These are phyloP conservation scores for Penicillium sclerotigenum DNA, from an alignment of 2,329 filamentous ascomycete species.

Conservation along the genomic window DNA sequence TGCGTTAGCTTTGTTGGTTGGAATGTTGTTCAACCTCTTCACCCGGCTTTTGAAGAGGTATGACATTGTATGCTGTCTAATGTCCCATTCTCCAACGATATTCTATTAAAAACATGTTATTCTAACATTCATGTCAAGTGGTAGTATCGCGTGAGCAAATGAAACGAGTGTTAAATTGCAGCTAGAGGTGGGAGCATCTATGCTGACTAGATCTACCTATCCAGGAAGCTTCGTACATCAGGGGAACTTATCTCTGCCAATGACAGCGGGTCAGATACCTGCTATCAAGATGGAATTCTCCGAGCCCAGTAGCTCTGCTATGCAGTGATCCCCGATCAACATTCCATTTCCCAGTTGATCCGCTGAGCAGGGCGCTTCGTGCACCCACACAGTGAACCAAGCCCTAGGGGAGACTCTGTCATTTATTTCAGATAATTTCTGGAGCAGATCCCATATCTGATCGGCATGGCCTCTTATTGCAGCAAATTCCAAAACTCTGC, in stretches of 20 bases:
- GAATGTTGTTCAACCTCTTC: conserved; percentile 1
- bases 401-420: background rate
- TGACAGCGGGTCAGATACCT: background rate
- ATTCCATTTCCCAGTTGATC: conserved; percentile 14
- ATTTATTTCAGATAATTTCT: background rate
- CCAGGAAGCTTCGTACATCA: background rate
- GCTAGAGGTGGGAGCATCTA: background rate
- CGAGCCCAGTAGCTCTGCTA: background rate
- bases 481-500: background rate
- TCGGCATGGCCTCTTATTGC: background rate
- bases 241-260: conserved; percentile 2
- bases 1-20: background rate
- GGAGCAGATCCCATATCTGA: background rate
- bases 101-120: background rate
- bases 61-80: background rate
- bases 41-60: background rate
- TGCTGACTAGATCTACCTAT: background rate
- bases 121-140: too few relatives aligned
- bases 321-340: conserved; percentile 10
- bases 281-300: conserved; percentile 2
- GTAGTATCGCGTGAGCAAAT: too few relatives aligned
- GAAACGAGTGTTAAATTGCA: background rate
- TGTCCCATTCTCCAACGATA: background rate
- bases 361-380: background rate
- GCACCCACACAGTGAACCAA: background rate